A percentile compares a stretch with the other conserved stretches of the same genome.
Conservation (phyloP, 768 basidiomycete species). For the Termitomyces sp. region DNA sequence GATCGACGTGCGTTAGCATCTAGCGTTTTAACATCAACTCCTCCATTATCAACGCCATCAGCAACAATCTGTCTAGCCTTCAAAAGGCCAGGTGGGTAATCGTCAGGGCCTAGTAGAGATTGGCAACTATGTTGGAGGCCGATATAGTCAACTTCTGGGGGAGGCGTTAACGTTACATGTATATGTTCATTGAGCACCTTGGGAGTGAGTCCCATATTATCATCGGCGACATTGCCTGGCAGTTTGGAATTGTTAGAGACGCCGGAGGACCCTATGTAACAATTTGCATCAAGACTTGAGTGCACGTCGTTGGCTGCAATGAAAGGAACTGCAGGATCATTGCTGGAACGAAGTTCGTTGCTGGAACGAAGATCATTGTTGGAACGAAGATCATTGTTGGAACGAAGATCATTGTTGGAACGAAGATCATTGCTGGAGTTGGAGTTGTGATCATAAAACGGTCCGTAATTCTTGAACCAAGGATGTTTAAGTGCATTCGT, state of each 20-base stretch:
- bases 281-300: slow-evolving; percentile 17
- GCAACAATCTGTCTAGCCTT: background rate
- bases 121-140: background rate
- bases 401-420: background rate
- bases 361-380: background rate
- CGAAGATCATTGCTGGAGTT: background rate
- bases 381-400: background rate
- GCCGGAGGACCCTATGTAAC: slow-evolving; percentile 19
- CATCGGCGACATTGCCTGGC: background rate
- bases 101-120: background rate
- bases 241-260: background rate
- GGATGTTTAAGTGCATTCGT: slow-evolving; percentile 61
- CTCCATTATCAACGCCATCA: background rate
- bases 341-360: background rate
- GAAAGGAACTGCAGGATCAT: slow-evolving; percentile 9
- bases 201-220: background rate
- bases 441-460: slow-evolving; percentile 14
- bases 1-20: background rate
- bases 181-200: background rate
- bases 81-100: background rate
- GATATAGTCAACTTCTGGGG: background rate
- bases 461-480: slow-evolving; percentile 53
- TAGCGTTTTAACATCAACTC: background rate
- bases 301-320: slow-evolving; percentile 5
- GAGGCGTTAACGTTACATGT: background rate